Conservation (phyloP, 2,329 filamentous ascomycete species). For the Alternaria novae-zelandiae region DNA sequence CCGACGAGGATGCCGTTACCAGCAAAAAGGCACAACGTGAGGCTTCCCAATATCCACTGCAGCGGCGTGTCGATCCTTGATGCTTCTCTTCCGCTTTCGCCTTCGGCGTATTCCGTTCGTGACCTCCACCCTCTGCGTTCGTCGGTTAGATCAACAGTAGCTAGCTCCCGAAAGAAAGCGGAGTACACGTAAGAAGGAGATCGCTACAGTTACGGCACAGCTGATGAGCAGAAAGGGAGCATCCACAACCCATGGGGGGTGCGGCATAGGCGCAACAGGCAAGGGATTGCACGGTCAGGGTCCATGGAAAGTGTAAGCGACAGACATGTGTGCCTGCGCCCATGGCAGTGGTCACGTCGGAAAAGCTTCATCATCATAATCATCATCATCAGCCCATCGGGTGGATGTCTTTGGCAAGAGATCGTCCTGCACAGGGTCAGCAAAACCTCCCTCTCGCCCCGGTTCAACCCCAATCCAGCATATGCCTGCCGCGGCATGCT, state of each 20-base stretch:
- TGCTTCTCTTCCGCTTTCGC: constrained; percentile 4
- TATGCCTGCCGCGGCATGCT: constrained; percentile 2
- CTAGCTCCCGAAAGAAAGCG: constrained; percentile 1
- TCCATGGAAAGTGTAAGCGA: constrained; percentile 3
- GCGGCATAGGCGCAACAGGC: background rate
- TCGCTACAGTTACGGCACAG: background rate
- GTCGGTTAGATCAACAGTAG: background rate
- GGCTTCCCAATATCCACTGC: constrained; percentile 6
- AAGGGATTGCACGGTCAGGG: background rate
- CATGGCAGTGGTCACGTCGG: constrained; percentile 1
- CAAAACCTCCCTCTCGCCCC: background rate
- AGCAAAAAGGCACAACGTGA: background rate
- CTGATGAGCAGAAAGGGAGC: background rate
- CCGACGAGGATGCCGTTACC: constrained; percentile 1
- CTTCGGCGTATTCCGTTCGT: constrained; percentile 5
- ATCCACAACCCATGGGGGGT: background rate
- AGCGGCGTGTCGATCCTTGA: constrained; percentile 6
- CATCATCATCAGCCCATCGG: background rate
- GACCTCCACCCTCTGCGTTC: background rate
- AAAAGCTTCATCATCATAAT: constrained; percentile 5
- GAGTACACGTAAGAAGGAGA: constrained; percentile 4
- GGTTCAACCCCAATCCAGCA: background rate
- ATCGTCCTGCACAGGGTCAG: background rate
- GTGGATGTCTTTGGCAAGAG: background rate
- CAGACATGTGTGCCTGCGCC: background rate